A percentile compares a stretch with the other conserved stretches of the same genome.
phyloP scores from a whole-genome alignment of 106 monocot species.

The Dendrobium nobile region DNA sequence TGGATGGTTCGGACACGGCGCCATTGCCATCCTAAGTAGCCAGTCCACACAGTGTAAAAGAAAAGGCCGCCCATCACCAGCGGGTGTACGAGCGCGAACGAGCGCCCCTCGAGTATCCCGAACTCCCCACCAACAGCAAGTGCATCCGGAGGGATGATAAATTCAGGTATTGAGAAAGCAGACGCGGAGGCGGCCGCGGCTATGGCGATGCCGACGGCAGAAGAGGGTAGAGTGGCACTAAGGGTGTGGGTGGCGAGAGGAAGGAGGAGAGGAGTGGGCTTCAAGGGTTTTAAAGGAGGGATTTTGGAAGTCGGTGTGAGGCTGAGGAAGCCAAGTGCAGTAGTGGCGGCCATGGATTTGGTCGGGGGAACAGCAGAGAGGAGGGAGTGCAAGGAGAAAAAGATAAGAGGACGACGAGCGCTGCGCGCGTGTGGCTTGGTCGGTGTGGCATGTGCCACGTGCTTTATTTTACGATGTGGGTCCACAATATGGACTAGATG shows the following conservation, averaged over 20 bases:
- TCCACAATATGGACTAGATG: no score
- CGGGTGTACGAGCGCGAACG: constrained; percentile 70
- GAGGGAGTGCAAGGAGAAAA: not conserved
- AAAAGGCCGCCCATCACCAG: constrained; percentile 76
- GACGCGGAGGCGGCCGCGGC: not conserved
- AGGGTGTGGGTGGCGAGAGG: not conserved
- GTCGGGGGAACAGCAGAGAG: not conserved
- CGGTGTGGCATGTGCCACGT: not conserved
- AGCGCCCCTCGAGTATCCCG: constrained; percentile 80
- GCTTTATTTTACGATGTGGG: no score
- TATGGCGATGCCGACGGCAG: not conserved
- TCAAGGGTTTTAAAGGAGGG: not conserved
- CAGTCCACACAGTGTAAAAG: constrained; percentile 72
- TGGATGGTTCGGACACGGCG: constrained; percentile 81
- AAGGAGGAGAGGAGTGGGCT: not conserved
- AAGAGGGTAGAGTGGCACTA: not conserved
- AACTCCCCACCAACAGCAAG: constrained; percentile 63
- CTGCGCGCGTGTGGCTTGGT: not conserved
- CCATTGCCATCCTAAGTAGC: constrained; percentile 96
- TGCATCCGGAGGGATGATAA: constrained; percentile 31
- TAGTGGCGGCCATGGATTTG: not conserved
- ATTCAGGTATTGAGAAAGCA: not conserved
- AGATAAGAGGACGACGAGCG: not conserved
- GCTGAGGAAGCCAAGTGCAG: not conserved
- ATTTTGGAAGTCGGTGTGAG: not conserved